Conservation (phyloP, 192 early-diverging fungal genomes). For the Backusella tuberculispora region DNA sequence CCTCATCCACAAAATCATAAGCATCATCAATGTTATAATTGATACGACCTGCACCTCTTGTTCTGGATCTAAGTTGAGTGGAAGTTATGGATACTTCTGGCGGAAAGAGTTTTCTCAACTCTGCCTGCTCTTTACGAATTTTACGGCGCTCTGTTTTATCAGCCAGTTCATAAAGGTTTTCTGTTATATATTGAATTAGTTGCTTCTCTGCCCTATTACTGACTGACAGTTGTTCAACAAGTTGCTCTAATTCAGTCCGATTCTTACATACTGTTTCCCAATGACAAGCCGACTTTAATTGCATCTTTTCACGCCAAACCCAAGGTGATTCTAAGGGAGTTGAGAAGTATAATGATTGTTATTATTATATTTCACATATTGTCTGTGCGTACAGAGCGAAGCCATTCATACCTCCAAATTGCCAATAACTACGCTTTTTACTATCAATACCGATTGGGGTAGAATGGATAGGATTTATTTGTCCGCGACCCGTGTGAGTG, state of each 20-base stretch:
- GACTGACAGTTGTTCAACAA: conserved; percentile 12
- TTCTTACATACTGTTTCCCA: conserved; percentile 36
- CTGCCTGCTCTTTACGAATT: conserved; percentile 10
- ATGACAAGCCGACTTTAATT: conserved; percentile 7
- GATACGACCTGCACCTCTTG: conserved; percentile 2
- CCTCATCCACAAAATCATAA: conserved; percentile 29
- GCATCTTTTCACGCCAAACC: conserved; percentile 34
- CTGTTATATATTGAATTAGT: conserved; percentile 3
- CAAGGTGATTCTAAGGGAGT: conserved; percentile 27
- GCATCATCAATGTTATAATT: conserved; percentile 24
- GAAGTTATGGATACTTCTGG: conserved; percentile 20
- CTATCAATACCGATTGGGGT: conserved; percentile 30
- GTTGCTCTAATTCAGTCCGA: conserved; percentile 10
- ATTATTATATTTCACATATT: not conserved
- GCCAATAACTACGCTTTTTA: conserved; percentile 39
- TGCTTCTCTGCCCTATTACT: conserved; percentile 27
- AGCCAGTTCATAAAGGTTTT: not conserved
- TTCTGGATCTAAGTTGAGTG: conserved; percentile 21
- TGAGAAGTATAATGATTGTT: not conserved
- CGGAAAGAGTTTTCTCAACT: not conserved
- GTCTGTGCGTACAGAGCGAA: not conserved
- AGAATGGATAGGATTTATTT: conserved; percentile 27
- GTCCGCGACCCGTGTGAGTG: not conserved
- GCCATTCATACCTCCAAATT: conserved; percentile 35
- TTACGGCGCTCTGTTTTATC: conserved; percentile 12